These are phyloP conservation scores for Ganoderma leucocontextum DNA, from an alignment of 1,284 basidiomycete species.

Conservation along the genomic window DNA sequence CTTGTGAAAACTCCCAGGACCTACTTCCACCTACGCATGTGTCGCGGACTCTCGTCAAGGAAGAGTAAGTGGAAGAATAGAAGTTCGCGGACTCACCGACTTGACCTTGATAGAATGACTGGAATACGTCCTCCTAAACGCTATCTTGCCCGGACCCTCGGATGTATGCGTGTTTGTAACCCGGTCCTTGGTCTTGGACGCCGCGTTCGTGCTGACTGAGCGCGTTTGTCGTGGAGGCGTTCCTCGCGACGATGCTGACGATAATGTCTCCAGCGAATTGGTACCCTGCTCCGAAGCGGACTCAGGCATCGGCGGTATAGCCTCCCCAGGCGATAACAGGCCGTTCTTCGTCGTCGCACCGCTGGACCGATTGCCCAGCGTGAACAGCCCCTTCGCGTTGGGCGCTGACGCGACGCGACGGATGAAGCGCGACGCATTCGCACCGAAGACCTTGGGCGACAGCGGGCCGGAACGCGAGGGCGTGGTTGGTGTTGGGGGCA, in stretches of 20 bases:
- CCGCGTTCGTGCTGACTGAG: slow-evolving; percentile 33
- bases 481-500: slow-evolving; percentile 44
- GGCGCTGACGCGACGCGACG: slow-evolving; percentile 96
- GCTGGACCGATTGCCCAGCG: slow-evolving; percentile 58
- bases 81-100: slow-evolving; percentile 62
- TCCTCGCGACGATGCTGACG: slow-evolving; percentile 73
- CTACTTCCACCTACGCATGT: slow-evolving; percentile 80
- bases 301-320: slow-evolving; percentile 57
- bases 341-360: slow-evolving; percentile 73
- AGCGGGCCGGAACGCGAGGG: slow-evolving; percentile 52
- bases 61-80: slow-evolving; percentile 17
- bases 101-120: slow-evolving; percentile 97
- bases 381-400: slow-evolving; percentile 92
- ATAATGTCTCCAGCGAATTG: slow-evolving; percentile 75
- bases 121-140: slow-evolving; percentile 94
- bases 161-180: slow-evolving; percentile 50
- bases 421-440: slow-evolving; percentile 84
- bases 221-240: slow-evolving; percentile 48
- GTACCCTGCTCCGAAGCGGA: slow-evolving; percentile 66
- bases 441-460: slow-evolving; percentile 70
- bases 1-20: slow-evolving; percentile 92
- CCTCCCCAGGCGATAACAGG: slow-evolving; percentile 73
- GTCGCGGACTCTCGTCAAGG: slow-evolving; percentile 20
- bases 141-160: slow-evolving; percentile 66
- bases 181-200: slow-evolving; percentile 50